Evolutionary conservation across 805 yeast genomes (phyloP).

Genomic region (Cyberlindnera nakhonratchasimensis): DNA sequence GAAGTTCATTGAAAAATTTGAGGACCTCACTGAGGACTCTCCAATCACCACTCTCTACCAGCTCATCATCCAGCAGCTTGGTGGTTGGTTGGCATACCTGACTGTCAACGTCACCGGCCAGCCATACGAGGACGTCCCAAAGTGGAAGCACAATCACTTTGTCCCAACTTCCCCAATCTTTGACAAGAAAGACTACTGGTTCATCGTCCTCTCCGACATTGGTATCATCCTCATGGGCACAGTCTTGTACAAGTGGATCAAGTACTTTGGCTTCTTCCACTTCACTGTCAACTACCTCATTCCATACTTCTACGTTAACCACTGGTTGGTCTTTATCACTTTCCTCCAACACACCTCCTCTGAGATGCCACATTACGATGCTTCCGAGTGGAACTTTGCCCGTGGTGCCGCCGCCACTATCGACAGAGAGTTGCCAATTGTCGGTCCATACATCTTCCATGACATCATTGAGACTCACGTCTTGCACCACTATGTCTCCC

Average conservation of each 20-base stretch:
- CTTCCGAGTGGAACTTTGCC: conserved; percentile 57
- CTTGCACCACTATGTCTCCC: conserved; percentile 76
- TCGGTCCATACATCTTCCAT: conserved; percentile 73
- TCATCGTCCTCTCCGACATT: conserved; percentile 49
- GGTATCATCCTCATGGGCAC: conserved; percentile 46
- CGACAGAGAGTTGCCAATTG: conserved; percentile 57
- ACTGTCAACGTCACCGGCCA: conserved; percentile 57
- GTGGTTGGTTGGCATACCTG: conserved; percentile 51
- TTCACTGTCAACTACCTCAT: conserved; percentile 53
- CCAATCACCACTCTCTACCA: conserved; percentile 45
- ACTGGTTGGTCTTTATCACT: conserved; percentile 63
- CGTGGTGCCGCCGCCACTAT: conserved; percentile 66
- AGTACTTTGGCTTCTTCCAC: conserved; percentile 45
- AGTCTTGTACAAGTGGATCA: conserved; percentile 50
- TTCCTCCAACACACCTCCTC: conserved; percentile 62
- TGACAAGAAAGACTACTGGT: conserved; percentile 53
- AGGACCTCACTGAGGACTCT: conserved; percentile 45
- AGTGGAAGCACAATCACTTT: conserved; percentile 46
- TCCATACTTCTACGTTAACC: conserved; percentile 59
- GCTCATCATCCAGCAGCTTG: conserved; percentile 51
- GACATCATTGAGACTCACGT: conserved; percentile 91
- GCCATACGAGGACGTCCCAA: conserved; percentile 40
- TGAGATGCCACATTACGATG: conserved; percentile 55
- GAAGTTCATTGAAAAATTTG: conserved; percentile 24
- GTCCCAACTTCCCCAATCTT: conserved; percentile 54